Base-by-base conservation (phyloP, 352 stramenopile genomes). In the Pythium sp. region DNA sequence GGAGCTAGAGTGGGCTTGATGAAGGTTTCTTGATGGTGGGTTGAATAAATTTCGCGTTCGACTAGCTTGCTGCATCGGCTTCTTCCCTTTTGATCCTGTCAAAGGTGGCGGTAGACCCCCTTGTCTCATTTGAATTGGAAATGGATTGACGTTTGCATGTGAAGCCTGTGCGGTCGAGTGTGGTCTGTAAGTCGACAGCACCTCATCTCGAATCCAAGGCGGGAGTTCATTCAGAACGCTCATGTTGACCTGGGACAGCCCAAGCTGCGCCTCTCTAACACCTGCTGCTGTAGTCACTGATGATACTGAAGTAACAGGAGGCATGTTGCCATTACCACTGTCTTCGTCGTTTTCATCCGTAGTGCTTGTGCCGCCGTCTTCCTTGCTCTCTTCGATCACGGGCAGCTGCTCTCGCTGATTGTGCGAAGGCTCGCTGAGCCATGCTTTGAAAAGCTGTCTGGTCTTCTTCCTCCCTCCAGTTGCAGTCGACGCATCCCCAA, bases 231-330 rank as follows among this genome's bases (percentile, higher is more conserved):
- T 55, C 11, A 95, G 54, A 2, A 95, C 79, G 0, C 62, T 75
- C 60, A 79, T 81, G 60, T 90, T 83, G 32, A 95, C 78, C 59
- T 95, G 87, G 4, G 86, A 92, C 24, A 90, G 72, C 8, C 58
- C 65, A 30, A 64, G 46, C 24, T 56, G 30, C 41, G 20, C 8
- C 22, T 60, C 57, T 24, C 18, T 15, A 38, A 18, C 26, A 47
- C 9, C 7, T 22, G 11, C 18, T 43, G 3, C 61, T 76, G 28
- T 18, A 38, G 11, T 5, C 6, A 41, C 28, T 68, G 65, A 24
- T 38, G 28, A 49, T n/a, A 49, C 41, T 51, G 43, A 51, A 8
- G 18, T 14, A 7, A 20, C 7, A 59, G 54, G 20, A 61, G 34
- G 20, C 6, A 32, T n/a, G 3, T 30, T 49, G 1, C 3, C 12